Conservation (phyloP, 1,284 basidiomycete species). For the Pseudozyma thailandica region DNA sequence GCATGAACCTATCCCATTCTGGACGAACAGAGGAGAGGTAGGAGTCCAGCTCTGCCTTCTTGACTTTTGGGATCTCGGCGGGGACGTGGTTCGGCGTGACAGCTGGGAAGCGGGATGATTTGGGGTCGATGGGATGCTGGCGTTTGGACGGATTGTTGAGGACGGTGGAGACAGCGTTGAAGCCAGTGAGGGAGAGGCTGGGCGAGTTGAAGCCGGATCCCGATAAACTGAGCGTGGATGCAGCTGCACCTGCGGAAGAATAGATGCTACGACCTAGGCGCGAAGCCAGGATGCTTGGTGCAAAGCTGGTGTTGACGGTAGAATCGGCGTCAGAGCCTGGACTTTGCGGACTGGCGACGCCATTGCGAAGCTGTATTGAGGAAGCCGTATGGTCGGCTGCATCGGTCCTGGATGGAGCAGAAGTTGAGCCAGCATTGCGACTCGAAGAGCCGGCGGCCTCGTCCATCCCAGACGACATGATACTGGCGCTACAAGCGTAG, state of each 20-base stretch:
- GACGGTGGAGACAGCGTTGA: conserved; percentile 63
- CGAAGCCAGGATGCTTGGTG: conserved; percentile 36
- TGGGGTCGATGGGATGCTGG: conserved; percentile 62
- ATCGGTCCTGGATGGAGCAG: neutral
- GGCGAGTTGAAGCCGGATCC: conserved; percentile 43
- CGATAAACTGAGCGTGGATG: conserved; percentile 29
- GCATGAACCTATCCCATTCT: conserved; percentile 64
- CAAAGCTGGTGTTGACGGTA: conserved; percentile 42
- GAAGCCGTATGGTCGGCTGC: conserved; percentile 10
- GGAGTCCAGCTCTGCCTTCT: conserved; percentile 51
- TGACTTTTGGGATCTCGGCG: conserved; percentile 56
- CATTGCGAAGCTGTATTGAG: conserved; percentile 25
- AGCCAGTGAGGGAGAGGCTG: conserved; percentile 39
- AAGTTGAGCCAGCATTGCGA: conserved; percentile 4
- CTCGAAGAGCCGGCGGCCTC: conserved; percentile 17
- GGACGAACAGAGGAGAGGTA: conserved; percentile 58
- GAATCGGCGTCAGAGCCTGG: conserved; percentile 43
- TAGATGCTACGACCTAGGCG: conserved; percentile 34
- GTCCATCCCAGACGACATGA: conserved; percentile 16
- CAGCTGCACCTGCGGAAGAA: conserved; percentile 26
- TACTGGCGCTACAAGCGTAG: conserved; percentile 9
- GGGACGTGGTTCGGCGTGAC: conserved; percentile 52
- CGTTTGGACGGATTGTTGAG: conserved; percentile 64
- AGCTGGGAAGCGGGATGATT: conserved; percentile 60
- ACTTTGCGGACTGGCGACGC: conserved; percentile 34